Percentiles rank a stretch among this genome's conserved stretches.
phyloP scores from a whole-genome alignment of 352 stramenopile species.

The Blastocystis sp. region DNA sequence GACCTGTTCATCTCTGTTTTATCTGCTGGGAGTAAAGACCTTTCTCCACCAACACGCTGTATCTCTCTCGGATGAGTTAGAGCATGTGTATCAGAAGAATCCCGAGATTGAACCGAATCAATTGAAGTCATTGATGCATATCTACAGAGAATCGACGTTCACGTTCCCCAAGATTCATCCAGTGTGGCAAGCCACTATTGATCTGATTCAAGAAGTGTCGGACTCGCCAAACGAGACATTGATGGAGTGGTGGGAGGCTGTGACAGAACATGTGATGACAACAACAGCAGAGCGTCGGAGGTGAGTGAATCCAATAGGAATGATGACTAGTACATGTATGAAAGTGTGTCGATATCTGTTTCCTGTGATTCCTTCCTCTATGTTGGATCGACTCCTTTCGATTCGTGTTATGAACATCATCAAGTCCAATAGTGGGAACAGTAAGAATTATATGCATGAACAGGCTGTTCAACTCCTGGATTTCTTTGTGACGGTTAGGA shows the following conservation, averaged over 20 bases:
- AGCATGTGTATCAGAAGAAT: not conserved
- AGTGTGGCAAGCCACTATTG: not conserved
- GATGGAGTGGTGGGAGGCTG: conserved; percentile 8
- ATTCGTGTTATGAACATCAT: not conserved
- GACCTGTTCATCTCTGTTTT: not conserved
- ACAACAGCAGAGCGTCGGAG: not conserved
- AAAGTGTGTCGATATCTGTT: conserved; percentile 20
- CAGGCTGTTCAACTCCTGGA: conserved; percentile 12
- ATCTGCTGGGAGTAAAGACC: not conserved
- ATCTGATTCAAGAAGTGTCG: not conserved
- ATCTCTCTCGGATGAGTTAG: not conserved
- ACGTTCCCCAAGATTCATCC: conserved; percentile 34
- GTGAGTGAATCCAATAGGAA: not conserved
- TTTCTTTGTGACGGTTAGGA: not conserved
- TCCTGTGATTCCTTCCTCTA: not conserved
- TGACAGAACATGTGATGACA: not conserved
- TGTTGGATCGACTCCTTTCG: not conserved
- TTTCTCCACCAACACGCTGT: not conserved
- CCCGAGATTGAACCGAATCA: not conserved
- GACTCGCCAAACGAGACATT: not conserved
- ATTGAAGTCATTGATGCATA: not conserved
- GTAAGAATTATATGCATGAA: not conserved
- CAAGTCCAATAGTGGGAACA: not conserved
- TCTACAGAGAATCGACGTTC: not conserved
- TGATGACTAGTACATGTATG: not conserved